Conservation (phyloP, 352 stramenopile genomes). For the Pythium phragmitis region DNA sequence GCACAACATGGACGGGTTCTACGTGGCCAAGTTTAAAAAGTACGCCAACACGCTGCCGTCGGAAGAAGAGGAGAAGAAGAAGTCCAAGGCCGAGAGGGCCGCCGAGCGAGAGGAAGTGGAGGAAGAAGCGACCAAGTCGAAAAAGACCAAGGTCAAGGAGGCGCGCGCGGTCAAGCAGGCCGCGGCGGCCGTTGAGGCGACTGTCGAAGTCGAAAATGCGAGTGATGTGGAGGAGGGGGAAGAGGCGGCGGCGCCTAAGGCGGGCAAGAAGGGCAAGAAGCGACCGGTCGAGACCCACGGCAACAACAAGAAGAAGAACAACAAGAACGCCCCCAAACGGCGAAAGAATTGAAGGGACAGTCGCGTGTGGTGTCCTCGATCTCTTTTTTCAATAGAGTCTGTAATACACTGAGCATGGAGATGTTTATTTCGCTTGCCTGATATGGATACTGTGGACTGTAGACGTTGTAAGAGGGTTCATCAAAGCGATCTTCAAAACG, state of each 20-base stretch:
- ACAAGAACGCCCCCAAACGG: constrained; percentile 25
- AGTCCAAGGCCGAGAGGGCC: constrained; percentile 52
- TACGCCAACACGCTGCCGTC: constrained; percentile 91
- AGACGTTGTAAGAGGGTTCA: too few species aligned
- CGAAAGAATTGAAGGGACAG: constrained; percentile 30
- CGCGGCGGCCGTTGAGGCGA: constrained; percentile 64
- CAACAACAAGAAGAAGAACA: constrained; percentile 30
- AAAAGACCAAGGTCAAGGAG: constrained; percentile 77
- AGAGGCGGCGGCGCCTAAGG: constrained; percentile 55
- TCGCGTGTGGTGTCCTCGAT: not conserved
- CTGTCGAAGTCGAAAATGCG: constrained; percentile 52
- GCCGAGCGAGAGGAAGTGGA: constrained; percentile 68
- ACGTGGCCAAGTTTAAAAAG: constrained; percentile 99
- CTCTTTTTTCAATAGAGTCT: constrained; percentile 19
- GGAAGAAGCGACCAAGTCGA: constrained; percentile 74
- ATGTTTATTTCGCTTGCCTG: too few species aligned
- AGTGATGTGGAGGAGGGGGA: constrained; percentile 50
- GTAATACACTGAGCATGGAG: constrained; percentile 15
- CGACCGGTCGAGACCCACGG: constrained; percentile 1
- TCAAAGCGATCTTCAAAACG: too few species aligned
- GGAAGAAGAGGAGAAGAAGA: constrained; percentile 78
- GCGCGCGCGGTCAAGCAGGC: constrained; percentile 76
- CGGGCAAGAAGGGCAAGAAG: constrained; percentile 38
- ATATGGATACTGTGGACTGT: too few species aligned
- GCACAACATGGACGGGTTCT: constrained; percentile 99